Evolutionary conservation across 2,329 filamentous ascomycete genomes (phyloP).

Genomic region (Fusarium sp.): DNA sequence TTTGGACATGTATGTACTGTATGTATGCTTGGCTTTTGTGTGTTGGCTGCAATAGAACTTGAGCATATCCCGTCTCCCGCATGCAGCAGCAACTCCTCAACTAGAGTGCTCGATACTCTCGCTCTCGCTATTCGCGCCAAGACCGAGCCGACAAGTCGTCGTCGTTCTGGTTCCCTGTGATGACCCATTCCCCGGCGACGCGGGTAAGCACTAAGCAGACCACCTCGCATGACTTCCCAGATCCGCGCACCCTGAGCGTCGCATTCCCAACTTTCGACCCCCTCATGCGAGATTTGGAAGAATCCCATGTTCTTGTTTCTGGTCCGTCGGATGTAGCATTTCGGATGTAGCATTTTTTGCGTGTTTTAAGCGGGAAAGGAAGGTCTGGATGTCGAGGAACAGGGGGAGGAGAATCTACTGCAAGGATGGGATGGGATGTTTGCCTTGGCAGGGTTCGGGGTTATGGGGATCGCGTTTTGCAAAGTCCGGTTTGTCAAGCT

Average conservation of each 20-base stretch:
- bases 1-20: not conserved
- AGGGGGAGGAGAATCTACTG: not conserved
- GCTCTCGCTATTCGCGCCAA: not conserved
- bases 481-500: not conserved
- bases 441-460: not conserved
- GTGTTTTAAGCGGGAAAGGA: not conserved
- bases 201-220: constrained; percentile 31
- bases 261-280: constrained; percentile 16
- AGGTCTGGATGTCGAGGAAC: not conserved
- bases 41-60: constrained; percentile 10
- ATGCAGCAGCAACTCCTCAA: not conserved
- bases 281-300: constrained; percentile 20
- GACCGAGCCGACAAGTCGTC: not conserved
- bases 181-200: not conserved
- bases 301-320: constrained; percentile 15
- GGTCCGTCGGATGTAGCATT: not conserved
- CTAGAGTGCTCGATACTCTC: not conserved
- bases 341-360: not conserved
- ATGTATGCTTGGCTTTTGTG: not conserved
- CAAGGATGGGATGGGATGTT: not conserved
- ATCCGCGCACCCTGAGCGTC: constrained; percentile 21
- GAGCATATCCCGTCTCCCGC: constrained; percentile 14
- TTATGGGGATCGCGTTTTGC: not conserved
- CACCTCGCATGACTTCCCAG: not conserved
- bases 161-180: not conserved